Evolutionary conservation across 306 rosid species (phyloP).

Genomic region (Alnus rubra): DNA sequence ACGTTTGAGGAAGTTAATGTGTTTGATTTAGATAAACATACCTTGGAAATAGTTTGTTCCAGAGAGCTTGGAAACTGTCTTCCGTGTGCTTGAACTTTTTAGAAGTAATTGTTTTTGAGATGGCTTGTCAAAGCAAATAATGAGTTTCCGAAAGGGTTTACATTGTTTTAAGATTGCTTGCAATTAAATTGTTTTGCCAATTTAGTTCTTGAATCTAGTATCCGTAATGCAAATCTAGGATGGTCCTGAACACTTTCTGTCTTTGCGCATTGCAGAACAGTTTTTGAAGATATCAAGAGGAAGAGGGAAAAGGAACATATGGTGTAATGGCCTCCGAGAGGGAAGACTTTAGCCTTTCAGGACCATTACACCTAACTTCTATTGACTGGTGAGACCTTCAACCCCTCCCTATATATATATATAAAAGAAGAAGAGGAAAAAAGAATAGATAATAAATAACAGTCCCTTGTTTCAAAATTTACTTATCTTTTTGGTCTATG

Average conservation of each 20-base stretch:
- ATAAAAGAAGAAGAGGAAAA: no score
- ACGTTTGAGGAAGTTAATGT: no score
- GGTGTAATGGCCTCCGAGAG: slow-evolving; percentile 69
- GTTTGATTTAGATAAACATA: background rate
- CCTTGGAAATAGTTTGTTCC: background rate
- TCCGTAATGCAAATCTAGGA: no score
- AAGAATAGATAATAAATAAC: no score
- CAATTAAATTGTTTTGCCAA: no score
- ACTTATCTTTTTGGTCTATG: no score
- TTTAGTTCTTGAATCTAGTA: no score
- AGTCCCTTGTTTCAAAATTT: no score
- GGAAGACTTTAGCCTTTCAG: slow-evolving; percentile 67
- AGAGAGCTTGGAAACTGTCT: background rate
- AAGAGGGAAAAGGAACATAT: slow-evolving; percentile 1
- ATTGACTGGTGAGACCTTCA: slow-evolving; percentile 65
- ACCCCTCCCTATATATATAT: background rate
- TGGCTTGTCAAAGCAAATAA: background rate
- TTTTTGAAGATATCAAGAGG: slow-evolving; percentile 34
- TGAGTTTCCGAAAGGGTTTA: no score
- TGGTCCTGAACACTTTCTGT: slow-evolving; percentile 1
- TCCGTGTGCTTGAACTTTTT: background rate
- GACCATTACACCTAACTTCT: slow-evolving; percentile 72
- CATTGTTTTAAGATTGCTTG: background rate
- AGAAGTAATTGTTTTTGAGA: background rate
- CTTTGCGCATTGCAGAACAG: slow-evolving; percentile 18